Conservation (phyloP, 441 rosid species). For the Pelargonium australe region DNA sequence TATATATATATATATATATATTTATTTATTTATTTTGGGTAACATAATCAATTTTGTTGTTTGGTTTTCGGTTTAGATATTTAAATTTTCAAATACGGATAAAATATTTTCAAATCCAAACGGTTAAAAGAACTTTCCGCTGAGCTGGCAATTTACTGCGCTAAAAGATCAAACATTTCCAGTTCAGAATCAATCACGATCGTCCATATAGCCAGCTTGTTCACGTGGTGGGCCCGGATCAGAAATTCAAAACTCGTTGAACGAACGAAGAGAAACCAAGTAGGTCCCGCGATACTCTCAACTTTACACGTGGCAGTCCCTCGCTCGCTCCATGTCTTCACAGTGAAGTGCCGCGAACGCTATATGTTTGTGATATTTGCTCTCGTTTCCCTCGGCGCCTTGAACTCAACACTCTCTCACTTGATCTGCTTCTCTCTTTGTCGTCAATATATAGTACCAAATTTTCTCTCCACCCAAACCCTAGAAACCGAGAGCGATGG, state of each 20-base stretch:
- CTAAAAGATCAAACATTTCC: too few relatives aligned
- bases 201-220: too few relatives aligned
- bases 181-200: too few relatives aligned
- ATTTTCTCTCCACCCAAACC: conserved; percentile 4
- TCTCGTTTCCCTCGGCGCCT: conserved; percentile 20
- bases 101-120: too few relatives aligned
- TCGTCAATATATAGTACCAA: neutral
- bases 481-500: conserved; percentile 32
- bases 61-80: too few relatives aligned
- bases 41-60: too few relatives aligned
- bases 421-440: neutral
- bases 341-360: neutral
- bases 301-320: conserved; percentile 25
- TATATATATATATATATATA: too few relatives aligned
- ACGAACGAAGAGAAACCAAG: conserved; percentile 13
- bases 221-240: too few relatives aligned
- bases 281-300: conserved; percentile 22
- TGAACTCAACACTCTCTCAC: conserved; percentile 1
- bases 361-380: neutral
- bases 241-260: neutral
- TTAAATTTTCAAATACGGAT: too few relatives aligned
- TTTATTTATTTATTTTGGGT: too few relatives aligned
- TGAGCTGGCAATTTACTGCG: too few relatives aligned
- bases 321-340: neutral
- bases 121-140: too few relatives aligned